These are phyloP conservation scores for Hyphopichia fennica DNA, from an alignment of 1,139 yeast genomes.

Conservation along the genomic window DNA sequence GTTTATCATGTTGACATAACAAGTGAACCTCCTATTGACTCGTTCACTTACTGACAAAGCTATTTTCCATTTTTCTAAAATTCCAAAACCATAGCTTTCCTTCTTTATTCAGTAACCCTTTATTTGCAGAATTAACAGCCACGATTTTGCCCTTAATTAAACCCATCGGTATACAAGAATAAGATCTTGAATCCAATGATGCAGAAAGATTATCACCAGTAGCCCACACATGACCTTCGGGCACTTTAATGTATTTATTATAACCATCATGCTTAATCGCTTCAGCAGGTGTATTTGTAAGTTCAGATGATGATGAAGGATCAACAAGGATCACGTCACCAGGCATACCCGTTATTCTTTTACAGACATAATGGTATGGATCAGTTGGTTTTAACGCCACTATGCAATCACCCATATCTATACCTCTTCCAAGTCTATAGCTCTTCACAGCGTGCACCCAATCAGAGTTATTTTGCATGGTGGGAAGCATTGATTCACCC, in stretches of 20 bases:
- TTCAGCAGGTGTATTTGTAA: slow-evolving; percentile 41
- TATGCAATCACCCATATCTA: slow-evolving; percentile 81
- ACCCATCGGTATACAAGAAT: slow-evolving; percentile 86
- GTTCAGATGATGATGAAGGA: slow-evolving; percentile 63
- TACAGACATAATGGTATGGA: slow-evolving; percentile 83
- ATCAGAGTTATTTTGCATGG: slow-evolving; percentile 72
- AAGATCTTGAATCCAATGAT: slow-evolving; percentile 88
- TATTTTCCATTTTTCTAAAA: slow-evolving; percentile 55
- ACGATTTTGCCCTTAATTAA: slow-evolving; percentile 83
- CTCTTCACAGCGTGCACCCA: slow-evolving; percentile 76
- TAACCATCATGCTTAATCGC: slow-evolving; percentile 42
- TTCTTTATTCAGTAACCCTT: slow-evolving; percentile 25
- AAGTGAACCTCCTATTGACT: no score
- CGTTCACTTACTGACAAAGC: slow-evolving; percentile 17
- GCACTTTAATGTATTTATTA: slow-evolving; percentile 65
- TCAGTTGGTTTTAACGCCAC: slow-evolving; percentile 91
- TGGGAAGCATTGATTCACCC: slow-evolving; percentile 96
- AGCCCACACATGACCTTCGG: slow-evolving; percentile 95
- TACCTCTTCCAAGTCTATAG: slow-evolving; percentile 55
- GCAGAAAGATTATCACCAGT: slow-evolving; percentile 91
- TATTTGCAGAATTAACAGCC: slow-evolving; percentile 55
- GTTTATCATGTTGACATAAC: neutral
- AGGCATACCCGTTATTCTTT: slow-evolving; percentile 93
- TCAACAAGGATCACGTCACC: slow-evolving; percentile 83
- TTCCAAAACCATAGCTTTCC: slow-evolving; percentile 47